A percentile compares a stretch with the other conserved stretches of the same genome.
Conservation (phyloP, 75 land plant species). For the Larix kaempferi region DNA sequence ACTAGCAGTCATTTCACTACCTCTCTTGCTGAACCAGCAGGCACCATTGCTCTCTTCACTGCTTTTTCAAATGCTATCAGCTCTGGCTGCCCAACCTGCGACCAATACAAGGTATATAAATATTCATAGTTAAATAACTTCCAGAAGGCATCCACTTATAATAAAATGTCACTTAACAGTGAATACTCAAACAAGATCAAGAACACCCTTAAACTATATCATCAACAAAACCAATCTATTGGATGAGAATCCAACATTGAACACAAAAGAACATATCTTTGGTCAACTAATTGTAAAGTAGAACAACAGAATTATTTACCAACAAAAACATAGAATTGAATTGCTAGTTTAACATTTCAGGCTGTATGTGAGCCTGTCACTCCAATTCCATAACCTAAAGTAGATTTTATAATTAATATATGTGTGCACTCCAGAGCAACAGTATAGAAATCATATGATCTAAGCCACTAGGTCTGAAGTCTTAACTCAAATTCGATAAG, state of each 20-base stretch:
- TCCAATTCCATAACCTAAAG: too few relatives aligned
- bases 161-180: neutral
- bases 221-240: neutral
- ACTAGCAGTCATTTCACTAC: slow-evolving; percentile 24
- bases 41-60: slow-evolving; percentile 72
- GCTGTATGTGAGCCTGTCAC: too few relatives aligned
- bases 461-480: too few relatives aligned
- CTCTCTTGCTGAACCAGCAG: slow-evolving; percentile 82
- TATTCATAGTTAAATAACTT: neutral
- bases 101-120: neutral
- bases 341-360: too few relatives aligned
- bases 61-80: slow-evolving; percentile 74
- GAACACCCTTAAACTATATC: neutral
- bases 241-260: neutral
- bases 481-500: too few relatives aligned
- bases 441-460: too few relatives aligned
- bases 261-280: neutral
- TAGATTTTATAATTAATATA: too few relatives aligned
- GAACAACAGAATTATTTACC: too few relatives aligned
- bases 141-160: slow-evolving; percentile 1
- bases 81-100: slow-evolving; percentile 86
- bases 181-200: neutral
- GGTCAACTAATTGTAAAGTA: too few relatives aligned
- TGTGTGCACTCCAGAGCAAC: too few relatives aligned
- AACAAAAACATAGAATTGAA: too few relatives aligned